A percentile compares a stretch with the other conserved stretches of the same genome.
Conservation (phyloP, 2,329 filamentous ascomycete species). For the Apiospora hydei region DNA sequence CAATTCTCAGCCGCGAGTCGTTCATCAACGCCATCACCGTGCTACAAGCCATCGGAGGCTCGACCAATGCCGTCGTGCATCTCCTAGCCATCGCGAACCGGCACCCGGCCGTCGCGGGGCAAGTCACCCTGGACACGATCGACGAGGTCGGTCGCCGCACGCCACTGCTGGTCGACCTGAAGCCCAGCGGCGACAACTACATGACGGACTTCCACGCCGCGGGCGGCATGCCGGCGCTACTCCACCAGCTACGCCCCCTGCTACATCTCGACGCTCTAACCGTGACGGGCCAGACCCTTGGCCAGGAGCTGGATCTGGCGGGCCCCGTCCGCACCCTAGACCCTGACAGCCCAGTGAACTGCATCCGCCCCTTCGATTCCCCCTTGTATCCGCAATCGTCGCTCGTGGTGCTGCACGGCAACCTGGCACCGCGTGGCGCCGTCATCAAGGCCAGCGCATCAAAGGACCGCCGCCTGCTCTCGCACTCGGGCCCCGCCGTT, state of each 20-base stretch:
- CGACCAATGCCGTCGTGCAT: constrained; percentile 85
- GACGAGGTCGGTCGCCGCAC: constrained; percentile 80
- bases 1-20: constrained; percentile 74
- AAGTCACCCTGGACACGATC: constrained; percentile 77
- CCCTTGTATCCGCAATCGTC: constrained; percentile 79
- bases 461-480: constrained; percentile 71
- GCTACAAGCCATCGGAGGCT: constrained; percentile 84
- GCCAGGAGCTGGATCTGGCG: constrained; percentile 73
- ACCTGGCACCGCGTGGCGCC: constrained; percentile 82
- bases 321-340: constrained; percentile 64
- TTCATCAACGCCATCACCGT: constrained; percentile 89
- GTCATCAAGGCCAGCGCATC: constrained; percentile 89
- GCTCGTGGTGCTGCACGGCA: constrained; percentile 82
- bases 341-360: constrained; percentile 43
- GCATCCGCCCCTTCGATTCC: constrained; percentile 70
- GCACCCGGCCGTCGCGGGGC: constrained; percentile 67
- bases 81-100: constrained; percentile 85
- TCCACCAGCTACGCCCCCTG: constrained; percentile 79
- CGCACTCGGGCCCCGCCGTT: constrained; percentile 58
- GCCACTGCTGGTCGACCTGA: constrained; percentile 82
- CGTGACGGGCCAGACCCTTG: constrained; percentile 83
- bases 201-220: constrained; percentile 92
- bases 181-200: constrained; percentile 85
- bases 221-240: constrained; percentile 82
- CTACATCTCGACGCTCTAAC: constrained; percentile 80